Base-by-base conservation (phyloP, 2,329 filamentous ascomycete genomes). In the Ceratocystiopsis brevicomis region DNA sequence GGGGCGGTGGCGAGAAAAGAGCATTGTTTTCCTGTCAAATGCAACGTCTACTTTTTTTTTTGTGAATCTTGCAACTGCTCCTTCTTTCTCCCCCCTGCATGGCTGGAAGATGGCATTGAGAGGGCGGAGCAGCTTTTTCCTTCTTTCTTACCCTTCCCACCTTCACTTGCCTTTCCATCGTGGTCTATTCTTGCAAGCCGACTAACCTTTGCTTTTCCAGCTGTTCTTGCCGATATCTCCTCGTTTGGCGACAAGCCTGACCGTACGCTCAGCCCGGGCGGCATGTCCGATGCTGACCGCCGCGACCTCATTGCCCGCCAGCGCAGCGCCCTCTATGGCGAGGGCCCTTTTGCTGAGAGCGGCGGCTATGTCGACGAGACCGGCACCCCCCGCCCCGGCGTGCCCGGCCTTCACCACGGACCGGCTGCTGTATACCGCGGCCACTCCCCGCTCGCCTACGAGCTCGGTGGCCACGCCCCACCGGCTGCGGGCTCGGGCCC, bases 261-360 rank as follows among this genome's bases (percentile, higher is more conserved):
- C 57, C 82, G 84, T 59, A 79, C 83, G 54, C 73, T 86, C 65
- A 90, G 83, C 65, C 84, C 84, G 43, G 78, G 78, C 54, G 64
- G 68, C 57, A 82, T 94, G 81, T 92, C 81, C 58, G 90, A 96
- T 66, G 87, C 95, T 55, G 87, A 94, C 57, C 88, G 88, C 54
- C 85, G 88, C 54, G 88, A 96, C 54, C 71, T 96, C 60, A 93
- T 96, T 62, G 83, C 87, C 53, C 87, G 88, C 57, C 90, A 96
- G 65, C 86, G 92, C 62, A 87, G 81, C 61, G 87, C 88, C 51
- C 66, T 98, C 52, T 98, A 96, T 61, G 85, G 86, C 58, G 84
- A 83, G 57, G 69, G 69, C 12, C 59, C 71, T 42, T 80, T 84
- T 58, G 76, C 79, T 56, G 77, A 79, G 51, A 74, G 72, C 51